Percentiles rank a stretch among this genome's conserved stretches.
Evolutionary conservation across 1,284 basidiomycete genomes (phyloP).

Genomic region (Boletellus deceptivus): DNA sequence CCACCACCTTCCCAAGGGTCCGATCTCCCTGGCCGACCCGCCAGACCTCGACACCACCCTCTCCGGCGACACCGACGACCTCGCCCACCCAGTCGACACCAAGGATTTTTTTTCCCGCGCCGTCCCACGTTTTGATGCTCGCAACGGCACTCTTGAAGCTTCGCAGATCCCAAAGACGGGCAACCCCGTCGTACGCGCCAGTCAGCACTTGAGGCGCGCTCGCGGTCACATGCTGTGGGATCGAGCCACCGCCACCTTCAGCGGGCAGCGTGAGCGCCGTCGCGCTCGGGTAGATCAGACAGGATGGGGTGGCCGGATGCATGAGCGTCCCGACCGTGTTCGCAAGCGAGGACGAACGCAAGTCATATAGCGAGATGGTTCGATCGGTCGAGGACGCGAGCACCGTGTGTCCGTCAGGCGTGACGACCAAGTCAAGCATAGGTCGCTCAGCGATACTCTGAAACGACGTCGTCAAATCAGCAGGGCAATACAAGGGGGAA

Average conservation of each 20-base stretch:
- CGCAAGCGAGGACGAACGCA: slow-evolving; percentile 42
- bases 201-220: too few relatives aligned
- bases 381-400: slow-evolving; percentile 69
- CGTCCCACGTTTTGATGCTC: slow-evolving; percentile 61
- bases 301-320: slow-evolving; percentile 76
- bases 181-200: slow-evolving; percentile 51
- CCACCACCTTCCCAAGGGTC: neutral
- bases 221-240: too few relatives aligned
- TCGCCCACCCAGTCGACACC: slow-evolving; percentile 76
- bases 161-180: slow-evolving; percentile 39
- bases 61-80: slow-evolving; percentile 58
- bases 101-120: slow-evolving; percentile 56
- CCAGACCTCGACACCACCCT: slow-evolving; percentile 77
- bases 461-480: neutral
- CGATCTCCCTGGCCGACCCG: slow-evolving; percentile 41
- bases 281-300: slow-evolving; percentile 50
- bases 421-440: slow-evolving; percentile 58
- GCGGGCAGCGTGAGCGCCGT: slow-evolving; percentile 7
- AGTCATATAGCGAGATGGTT: slow-evolving; percentile 63
- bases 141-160: slow-evolving; percentile 63
- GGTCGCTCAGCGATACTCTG: slow-evolving; percentile 71
- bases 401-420: slow-evolving; percentile 39
- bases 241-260: neutral
- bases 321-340: slow-evolving; percentile 53
- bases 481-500: neutral